A percentile compares a stretch with the other conserved stretches of the same genome.
Conservation (phyloP, 2,329 filamentous ascomycete genomes). For the Xylariales sp. region DNA sequence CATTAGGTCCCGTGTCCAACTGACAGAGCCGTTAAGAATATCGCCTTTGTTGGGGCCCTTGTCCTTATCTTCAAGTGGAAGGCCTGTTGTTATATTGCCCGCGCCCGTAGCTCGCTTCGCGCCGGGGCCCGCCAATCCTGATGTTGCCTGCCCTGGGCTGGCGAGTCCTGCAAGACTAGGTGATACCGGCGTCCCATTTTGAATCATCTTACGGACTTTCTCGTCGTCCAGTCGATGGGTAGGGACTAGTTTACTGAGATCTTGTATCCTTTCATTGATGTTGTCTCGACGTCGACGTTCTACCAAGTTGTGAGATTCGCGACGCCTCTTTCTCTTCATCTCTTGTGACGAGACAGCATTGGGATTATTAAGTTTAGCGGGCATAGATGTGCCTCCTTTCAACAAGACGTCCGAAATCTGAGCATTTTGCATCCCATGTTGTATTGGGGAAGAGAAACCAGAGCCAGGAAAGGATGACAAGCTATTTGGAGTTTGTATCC, state of each 20-base stretch:
- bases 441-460: slow-evolving; percentile 85
- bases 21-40: slow-evolving; percentile 95
- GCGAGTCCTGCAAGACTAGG: slow-evolving; percentile 79
- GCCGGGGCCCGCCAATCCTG: slow-evolving; percentile 84
- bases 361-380: slow-evolving; percentile 77
- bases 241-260: slow-evolving; percentile 92
- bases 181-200: slow-evolving; percentile 90
- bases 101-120: slow-evolving; percentile 81
- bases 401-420: slow-evolving; percentile 90
- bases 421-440: slow-evolving; percentile 69
- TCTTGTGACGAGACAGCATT: slow-evolving; percentile 81
- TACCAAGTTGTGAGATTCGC: slow-evolving; percentile 96
- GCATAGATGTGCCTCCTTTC: slow-evolving; percentile 88
- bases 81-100: slow-evolving; percentile 89
- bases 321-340: slow-evolving; percentile 88
- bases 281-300: slow-evolving; percentile 95
- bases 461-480: slow-evolving; percentile 89
- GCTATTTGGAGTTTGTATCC: slow-evolving; percentile 88
- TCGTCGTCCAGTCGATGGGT: slow-evolving; percentile 94
- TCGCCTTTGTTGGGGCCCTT: slow-evolving; percentile 99
- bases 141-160: slow-evolving; percentile 81
- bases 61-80: slow-evolving; percentile 96
- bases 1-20: slow-evolving; percentile 98
- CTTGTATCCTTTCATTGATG: slow-evolving; percentile 98
- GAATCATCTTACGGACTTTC: slow-evolving; percentile 93